phyloP scores from a whole-genome alignment of 768 basidiomycete genomes.

The Sporobolomyces pararoseus region DNA sequence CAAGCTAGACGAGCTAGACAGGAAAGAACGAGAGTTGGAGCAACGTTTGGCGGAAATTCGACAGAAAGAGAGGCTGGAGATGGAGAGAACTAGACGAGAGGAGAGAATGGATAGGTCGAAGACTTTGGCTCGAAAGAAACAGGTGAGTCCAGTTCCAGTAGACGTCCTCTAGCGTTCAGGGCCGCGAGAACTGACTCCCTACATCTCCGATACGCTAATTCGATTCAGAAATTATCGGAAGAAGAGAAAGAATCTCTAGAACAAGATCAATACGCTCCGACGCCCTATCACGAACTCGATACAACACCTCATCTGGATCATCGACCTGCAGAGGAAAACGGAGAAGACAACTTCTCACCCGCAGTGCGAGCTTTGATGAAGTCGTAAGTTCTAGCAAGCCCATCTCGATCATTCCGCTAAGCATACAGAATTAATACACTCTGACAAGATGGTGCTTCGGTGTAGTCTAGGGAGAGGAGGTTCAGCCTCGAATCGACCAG shows the following conservation, averaged over 20 bases:
- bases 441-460: too few species aligned
- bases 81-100: conserved; percentile 47
- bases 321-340: conserved; percentile 8
- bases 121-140: conserved; percentile 54
- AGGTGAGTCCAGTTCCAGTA: conserved; percentile 51
- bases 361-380: conserved; percentile 74
- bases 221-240: conserved; percentile 28
- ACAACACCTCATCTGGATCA: neutral
- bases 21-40: conserved; percentile 44
- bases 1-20: conserved; percentile 62
- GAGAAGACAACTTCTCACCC: conserved; percentile 64
- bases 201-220: neutral
- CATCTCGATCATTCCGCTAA: neutral
- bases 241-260: conserved; percentile 52
- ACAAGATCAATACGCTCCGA: conserved; percentile 72
- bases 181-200: too few species aligned
- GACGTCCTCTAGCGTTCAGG: too few species aligned
- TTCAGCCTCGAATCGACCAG: conserved; percentile 41
- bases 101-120: neutral
- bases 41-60: conserved; percentile 44
- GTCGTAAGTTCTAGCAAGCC: conserved; percentile 55
- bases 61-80: conserved; percentile 47
- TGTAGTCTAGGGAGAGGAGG: conserved; percentile 39
- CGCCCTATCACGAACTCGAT: conserved; percentile 47
- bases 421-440: too few species aligned